Evolutionary conservation across 164 flowering plant species (phyloP).

Genomic region (Kingdonia uniflora): DNA sequence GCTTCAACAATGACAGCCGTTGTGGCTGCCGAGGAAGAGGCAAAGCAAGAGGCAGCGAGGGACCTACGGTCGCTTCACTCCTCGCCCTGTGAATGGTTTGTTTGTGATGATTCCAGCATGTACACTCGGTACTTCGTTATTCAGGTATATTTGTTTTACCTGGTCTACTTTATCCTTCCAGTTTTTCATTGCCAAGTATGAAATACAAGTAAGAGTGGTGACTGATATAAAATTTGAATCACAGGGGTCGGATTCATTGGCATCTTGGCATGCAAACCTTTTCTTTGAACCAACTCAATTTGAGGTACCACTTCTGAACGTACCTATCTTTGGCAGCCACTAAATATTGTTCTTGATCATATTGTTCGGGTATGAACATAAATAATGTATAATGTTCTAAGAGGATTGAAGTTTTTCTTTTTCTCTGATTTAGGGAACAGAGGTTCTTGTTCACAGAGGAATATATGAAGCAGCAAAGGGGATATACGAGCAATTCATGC

Average conservation of each 20-base stretch:
- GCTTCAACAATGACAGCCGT: conserved; percentile 87
- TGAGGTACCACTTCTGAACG: conserved; percentile 37
- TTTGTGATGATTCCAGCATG: conserved; percentile 63
- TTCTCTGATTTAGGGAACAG: conserved; percentile 39
- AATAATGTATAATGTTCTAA: too few relatives aligned
- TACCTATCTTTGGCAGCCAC: too few relatives aligned
- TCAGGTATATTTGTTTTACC: conserved; percentile 37
- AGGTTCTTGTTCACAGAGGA: conserved; percentile 83
- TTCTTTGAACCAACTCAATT: conserved; percentile 81
- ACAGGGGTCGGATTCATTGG: conserved; percentile 84
- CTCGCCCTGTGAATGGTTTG: conserved; percentile 91
- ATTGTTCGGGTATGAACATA: too few relatives aligned
- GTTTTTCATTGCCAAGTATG: not conserved
- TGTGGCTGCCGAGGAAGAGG: conserved; percentile 74
- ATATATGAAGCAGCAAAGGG: conserved; percentile 97
- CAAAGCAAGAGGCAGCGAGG: conserved; percentile 62
- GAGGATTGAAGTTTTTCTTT: not conserved
- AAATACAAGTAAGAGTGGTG: not conserved
- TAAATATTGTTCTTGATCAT: too few relatives aligned
- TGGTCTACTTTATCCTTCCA: not conserved
- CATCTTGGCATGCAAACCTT: conserved; percentile 91
- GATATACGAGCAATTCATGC: conserved; percentile 73
- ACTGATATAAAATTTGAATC: too few relatives aligned
- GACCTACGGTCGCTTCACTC: conserved; percentile 75
- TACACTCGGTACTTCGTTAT: conserved; percentile 70